Evolutionary conservation across 1,284 basidiomycete genomes (phyloP), one percentile per base, ranked within the genome.

Genomic region (Paramarasmius palmivorus): DNA sequence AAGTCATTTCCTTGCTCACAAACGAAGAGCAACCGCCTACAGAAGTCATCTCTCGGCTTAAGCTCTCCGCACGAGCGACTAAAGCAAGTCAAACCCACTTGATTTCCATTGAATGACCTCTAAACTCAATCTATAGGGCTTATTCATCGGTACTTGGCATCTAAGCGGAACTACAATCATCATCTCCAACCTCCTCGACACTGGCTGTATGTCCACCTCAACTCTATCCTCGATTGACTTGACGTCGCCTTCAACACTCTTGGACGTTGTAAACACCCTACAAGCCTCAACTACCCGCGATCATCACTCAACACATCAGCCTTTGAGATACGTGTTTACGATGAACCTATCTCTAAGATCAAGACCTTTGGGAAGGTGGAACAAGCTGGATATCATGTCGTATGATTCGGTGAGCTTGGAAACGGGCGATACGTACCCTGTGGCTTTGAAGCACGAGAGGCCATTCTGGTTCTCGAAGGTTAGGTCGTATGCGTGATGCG

Each of bases 381-480:
- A 97, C 71, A 90, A 85, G 65, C 76, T 97, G 57, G 86, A 93
- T 55, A 79, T 96, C 45, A 63, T 78, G 42, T 77, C 79, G 12
- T 96, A 96, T 67, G 79, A 88, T 55, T 87, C 86, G 0, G 81
- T 94, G 29, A 83, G 91, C 57, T 65, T 90, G 23, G 81, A 80
- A 41, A 91, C 82, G 19, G 93, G 91, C 2, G 93, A 95, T 68
- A 75, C 82, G 12, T 69, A 81, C 19, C 83, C 88, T 17, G 73
- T 96, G 42, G 77, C 82, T 7, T 73, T 95, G 61, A 92, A 90
- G 66, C 86, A 95, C 63, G 91, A 94, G 67, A 79, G 92, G 56
- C 85, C 93, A 22, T 97, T 93, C 68, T 94, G 91, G 84, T 97
- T 97, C 70, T 95, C 93, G 39, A 93, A 92, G 71, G 90, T 92